phyloP scores from a whole-genome alignment of 352 stramenopile species.

The Nothophytophthora sp. region DNA sequence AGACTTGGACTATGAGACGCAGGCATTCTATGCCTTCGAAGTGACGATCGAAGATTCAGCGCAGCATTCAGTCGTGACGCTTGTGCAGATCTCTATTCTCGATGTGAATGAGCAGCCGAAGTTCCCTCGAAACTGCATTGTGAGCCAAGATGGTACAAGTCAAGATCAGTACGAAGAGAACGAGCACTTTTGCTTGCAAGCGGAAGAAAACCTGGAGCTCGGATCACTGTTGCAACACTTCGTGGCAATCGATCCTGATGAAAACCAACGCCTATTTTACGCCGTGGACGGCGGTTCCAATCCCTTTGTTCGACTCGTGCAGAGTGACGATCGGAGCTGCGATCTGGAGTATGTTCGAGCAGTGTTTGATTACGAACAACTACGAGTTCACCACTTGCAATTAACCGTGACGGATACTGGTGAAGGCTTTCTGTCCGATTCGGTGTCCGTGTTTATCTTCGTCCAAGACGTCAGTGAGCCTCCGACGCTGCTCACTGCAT shows the following conservation, averaged over 20 bases:
- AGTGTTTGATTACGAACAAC: constrained; percentile 47
- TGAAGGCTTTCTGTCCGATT: constrained; percentile 38
- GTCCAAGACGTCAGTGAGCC: constrained; percentile 50
- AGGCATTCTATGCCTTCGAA: constrained; percentile 26
- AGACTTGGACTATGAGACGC: constrained; percentile 34
- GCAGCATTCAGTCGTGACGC: constrained; percentile 6
- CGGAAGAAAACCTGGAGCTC: constrained; percentile 30
- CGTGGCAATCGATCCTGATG: constrained; percentile 36
- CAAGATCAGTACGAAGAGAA: constrained; percentile 47
- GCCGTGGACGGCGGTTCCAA: constrained; percentile 8
- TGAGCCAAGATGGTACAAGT: constrained; percentile 27
- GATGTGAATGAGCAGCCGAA: constrained; percentile 50
- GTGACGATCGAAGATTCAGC: constrained; percentile 15
- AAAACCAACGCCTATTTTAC: constrained; percentile 49
- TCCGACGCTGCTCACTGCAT: constrained; percentile 30
- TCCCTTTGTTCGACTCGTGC: constrained; percentile 31
- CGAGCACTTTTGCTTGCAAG: constrained; percentile 45
- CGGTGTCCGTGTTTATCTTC: constrained; percentile 44
- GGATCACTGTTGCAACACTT: constrained; percentile 28
- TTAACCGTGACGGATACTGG: constrained; percentile 55
- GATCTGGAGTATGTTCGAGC: constrained; percentile 31
- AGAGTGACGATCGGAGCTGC: constrained; percentile 37
- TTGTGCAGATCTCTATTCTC: constrained; percentile 31
- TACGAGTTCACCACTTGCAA: constrained; percentile 33
- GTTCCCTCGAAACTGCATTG: constrained; percentile 51